These are phyloP conservation scores for Ceratobasidium sp. DNA, from an alignment of 1,284 basidiomycete species.

Conservation along the genomic window DNA sequence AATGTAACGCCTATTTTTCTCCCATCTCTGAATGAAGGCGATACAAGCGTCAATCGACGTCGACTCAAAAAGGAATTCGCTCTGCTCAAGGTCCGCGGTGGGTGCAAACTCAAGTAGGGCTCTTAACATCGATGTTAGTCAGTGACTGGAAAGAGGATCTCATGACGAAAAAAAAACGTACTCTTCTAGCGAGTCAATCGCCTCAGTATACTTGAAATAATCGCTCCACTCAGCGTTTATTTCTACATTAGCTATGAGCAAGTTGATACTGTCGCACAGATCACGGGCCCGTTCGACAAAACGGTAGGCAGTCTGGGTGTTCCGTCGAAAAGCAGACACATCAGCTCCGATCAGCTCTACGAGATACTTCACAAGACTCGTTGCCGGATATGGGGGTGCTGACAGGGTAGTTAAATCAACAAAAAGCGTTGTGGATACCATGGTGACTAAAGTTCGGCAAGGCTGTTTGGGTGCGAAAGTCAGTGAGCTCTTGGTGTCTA, in stretches of 20 bases:
- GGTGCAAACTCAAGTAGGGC: background rate
- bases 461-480: too few relatives aligned
- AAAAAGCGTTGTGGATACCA: background rate
- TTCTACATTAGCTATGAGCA: conserved; percentile 16
- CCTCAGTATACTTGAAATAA: conserved; percentile 14
- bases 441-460: too few relatives aligned
- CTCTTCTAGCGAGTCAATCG: conserved; percentile 16
- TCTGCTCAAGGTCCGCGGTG: conserved; percentile 4
- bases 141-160: background rate
- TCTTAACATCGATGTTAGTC: background rate
- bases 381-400: conserved; percentile 1
- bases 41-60: background rate
- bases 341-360: conserved; percentile 21
- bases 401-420: background rate
- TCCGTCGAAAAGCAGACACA: conserved; percentile 24
- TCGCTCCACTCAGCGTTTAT: background rate
- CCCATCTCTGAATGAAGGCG: conserved; percentile 1
- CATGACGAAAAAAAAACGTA: background rate
- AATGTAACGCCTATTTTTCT: background rate
- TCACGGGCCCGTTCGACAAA: conserved; percentile 28
- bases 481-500: too few relatives aligned
- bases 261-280: conserved; percentile 28
- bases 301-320: conserved; percentile 26
- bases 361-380: conserved; percentile 6
- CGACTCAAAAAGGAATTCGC: background rate